Base-by-base conservation (phyloP, 192 early-diverging fungal species). In the Coemansia sp. region DNA sequence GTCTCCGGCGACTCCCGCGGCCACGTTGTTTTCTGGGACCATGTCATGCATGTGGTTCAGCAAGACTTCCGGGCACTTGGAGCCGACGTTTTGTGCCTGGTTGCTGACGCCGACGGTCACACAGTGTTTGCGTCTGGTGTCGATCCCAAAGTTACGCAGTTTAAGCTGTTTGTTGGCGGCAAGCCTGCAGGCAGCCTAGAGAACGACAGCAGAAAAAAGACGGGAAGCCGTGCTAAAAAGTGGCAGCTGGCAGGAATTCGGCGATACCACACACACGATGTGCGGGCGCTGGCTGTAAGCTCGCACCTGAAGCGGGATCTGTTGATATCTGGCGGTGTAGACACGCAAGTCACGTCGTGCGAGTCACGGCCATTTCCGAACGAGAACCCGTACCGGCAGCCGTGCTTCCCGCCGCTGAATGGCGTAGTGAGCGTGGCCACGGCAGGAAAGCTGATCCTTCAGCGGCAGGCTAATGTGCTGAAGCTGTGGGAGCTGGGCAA, bases 211-310 rank as follows among this genome's bases (percentile, higher is more conserved):
- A 62, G 51, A 40, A 44, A 23, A 11, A 55, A 51, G 32, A 36
- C 30, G 16, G 48, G 41, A 0, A 20, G 50, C 23, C 47, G 60
- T 38, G 26, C 40, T 34, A 31, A 55, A 46, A 69, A 84, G 21
- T 98, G 93, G 93, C 80, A 94, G 17, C 60, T 89, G 37, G 75
- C 89, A n/a, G 91, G 90, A 11, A 84, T 88, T 56, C 84, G 92
- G 45, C 84, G 92, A 51, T 94, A 89, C 73, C 96, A 98, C 69
- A 88, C 88, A 12, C 93, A 98, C 65, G 96, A 98, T 65, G 91
- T 98, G 31, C 85, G 92, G 21, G 88, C 94, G 16, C 54, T 98
- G 17, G 87, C 87, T 2, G 76, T 94, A 30, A 80, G 89, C 62
- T 90, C 93, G 44, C 77, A 74, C 47, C 72, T 83, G 36, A 70